Base-by-base conservation (phyloP, 2,329 filamentous ascomycete genomes). In the Apiospora marii region DNA sequence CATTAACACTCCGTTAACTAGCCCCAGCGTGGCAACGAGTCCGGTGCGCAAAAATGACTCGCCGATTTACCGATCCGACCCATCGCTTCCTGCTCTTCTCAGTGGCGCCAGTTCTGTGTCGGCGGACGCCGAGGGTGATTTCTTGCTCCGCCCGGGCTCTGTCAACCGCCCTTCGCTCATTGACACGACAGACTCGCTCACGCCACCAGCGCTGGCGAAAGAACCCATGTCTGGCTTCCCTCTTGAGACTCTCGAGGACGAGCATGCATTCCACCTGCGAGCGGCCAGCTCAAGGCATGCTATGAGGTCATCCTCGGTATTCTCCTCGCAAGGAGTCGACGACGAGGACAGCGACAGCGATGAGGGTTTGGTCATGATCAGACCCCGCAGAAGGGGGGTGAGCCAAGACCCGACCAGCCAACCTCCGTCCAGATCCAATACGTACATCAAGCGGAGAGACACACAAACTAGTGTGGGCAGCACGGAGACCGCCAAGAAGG, bases 21-120 rank as follows among this genome's bases (percentile, higher is more conserved):
- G 87, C 75, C 87, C 88, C 0, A 88, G 87, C 76, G 88, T 89
- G 70, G 81, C 85, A 1, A 82, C 84, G 5, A 88, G 87, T 73
- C 79, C 79, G 8, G 80, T 82, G 5, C 81, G 81, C 30, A 84
- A 84, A 73, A 83, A 82, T n/a, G 79, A 83, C 0, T 83, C 85
- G 4, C 83, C 85, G 12, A 87, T 87, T 3, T 91, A 91, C 79
- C 89, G 88, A 71, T 92, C 90, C 3, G 90, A 92, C 70, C 90
- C 90, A 0, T 92, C 90, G 6, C 81, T 92, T 3, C 90, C 90
- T 14, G 90, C 90, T 8, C 82, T 92, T 10, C 83, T 92, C 14
- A 92, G 90, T 72, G 89, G 90, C 14, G 89, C 90, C 12, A 91
- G 90, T 77, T 92, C 90, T 2, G 86, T 92, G 13, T 92, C 89